Evolutionary conservation across 1,139 yeast genomes (phyloP).

Genomic region (Pichia sp.): DNA sequence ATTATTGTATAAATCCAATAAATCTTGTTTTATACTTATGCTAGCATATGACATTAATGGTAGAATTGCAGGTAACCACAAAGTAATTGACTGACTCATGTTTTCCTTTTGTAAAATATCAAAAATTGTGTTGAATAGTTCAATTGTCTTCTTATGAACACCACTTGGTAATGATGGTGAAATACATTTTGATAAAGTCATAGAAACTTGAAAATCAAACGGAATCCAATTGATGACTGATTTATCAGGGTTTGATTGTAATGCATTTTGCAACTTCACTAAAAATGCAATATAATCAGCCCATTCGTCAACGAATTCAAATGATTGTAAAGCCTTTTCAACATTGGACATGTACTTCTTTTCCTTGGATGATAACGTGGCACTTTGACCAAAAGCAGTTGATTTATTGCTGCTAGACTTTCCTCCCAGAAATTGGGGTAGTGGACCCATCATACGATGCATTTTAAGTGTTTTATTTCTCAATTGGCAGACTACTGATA

Average conservation of each 20-base stretch:
- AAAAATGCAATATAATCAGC: constrained; percentile 95
- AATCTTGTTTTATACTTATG: constrained; percentile 74
- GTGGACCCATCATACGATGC: constrained; percentile 25
- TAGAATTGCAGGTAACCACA: constrained; percentile 87
- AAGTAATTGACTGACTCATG: constrained; percentile 44
- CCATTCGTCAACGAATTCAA: constrained; percentile 86
- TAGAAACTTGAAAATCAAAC: constrained; percentile 43
- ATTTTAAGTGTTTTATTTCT: neutral
- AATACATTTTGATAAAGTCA: constrained; percentile 56
- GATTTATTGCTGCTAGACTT: constrained; percentile 8
- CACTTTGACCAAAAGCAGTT: constrained; percentile 11
- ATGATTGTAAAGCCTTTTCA: constrained; percentile 68
- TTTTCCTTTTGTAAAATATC: constrained; percentile 47
- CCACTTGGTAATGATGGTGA: constrained; percentile 85
- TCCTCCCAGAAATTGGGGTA: constrained; percentile 24
- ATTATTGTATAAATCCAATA: constrained; percentile 54
- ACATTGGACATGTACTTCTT: constrained; percentile 60
- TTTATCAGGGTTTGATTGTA: constrained; percentile 38
- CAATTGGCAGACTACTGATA: neutral
- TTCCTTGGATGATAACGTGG: constrained; percentile 45
- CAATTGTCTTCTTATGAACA: constrained; percentile 84
- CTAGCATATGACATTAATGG: constrained; percentile 86
- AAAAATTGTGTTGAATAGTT: constrained; percentile 67
- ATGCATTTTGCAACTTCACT: constrained; percentile 66
- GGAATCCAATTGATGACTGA: constrained; percentile 43